Conservation (phyloP, 2,329 filamentous ascomycete genomes). For the Epichloe baconii region DNA sequence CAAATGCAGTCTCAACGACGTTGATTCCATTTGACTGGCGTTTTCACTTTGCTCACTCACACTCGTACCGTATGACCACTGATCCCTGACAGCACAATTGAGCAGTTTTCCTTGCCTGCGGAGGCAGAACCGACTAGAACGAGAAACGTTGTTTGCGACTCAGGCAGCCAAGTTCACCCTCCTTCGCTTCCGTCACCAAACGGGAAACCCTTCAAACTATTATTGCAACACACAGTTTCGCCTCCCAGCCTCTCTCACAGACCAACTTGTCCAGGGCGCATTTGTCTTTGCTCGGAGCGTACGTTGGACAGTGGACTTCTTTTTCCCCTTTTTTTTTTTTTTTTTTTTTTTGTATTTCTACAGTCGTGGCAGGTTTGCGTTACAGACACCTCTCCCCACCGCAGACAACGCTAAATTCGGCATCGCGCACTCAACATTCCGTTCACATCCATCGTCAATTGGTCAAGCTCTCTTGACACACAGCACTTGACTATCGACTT, state of each 20-base stretch:
- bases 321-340: no score
- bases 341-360: no score
- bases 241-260: no score
- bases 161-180: slow-evolving; percentile 20
- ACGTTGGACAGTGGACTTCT: no score
- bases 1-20: background rate
- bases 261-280: no score
- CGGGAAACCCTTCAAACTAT: background rate
- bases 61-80: background rate
- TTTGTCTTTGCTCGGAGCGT: no score
- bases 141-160: slow-evolving; percentile 20
- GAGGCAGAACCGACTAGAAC: background rate
- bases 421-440: no score
- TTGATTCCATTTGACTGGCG: background rate
- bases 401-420: no score
- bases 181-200: slow-evolving; percentile 1
- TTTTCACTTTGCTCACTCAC: background rate
- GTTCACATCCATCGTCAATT: background rate
- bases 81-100: background rate
- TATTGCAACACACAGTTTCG: no score
- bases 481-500: background rate
- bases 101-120: background rate
- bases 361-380: no score
- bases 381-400: no score
- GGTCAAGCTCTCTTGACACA: background rate